Percentiles rank a stretch among this genome's conserved stretches.
These are phyloP conservation scores for Xylaria bambusicola DNA, from an alignment of 495 filamentous ascomycete genomes.

Conservation along the genomic window DNA sequence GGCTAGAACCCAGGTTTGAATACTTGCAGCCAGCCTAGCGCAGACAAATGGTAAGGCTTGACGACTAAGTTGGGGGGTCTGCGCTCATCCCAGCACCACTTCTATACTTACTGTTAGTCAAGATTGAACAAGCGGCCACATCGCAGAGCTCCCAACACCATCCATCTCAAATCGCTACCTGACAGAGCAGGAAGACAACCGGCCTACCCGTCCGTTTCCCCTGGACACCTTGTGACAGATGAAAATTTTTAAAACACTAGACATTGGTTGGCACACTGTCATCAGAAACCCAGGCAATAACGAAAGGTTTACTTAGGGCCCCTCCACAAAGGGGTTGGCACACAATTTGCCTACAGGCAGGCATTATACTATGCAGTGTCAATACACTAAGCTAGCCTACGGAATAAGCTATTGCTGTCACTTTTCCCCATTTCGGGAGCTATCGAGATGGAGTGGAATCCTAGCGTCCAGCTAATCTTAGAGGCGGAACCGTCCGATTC, in stretches of 20 bases:
- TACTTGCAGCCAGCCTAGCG: too few relatives aligned
- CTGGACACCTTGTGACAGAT: neutral
- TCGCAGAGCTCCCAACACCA: neutral
- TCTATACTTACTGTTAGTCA: too few relatives aligned
- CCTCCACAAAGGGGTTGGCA: neutral
- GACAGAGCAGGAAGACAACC: neutral
- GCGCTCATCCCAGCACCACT: neutral
- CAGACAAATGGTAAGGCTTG: too few relatives aligned
- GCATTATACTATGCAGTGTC: too few relatives aligned
- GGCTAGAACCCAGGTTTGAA: too few relatives aligned
- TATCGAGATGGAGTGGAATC: neutral
- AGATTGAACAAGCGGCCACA: neutral
- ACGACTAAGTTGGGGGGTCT: neutral
- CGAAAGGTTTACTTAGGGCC: neutral
- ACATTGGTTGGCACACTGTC: neutral
- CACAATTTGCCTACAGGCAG: too few relatives aligned
- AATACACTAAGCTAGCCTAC: neutral
- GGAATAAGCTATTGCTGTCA: neutral
- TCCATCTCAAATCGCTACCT: neutral
- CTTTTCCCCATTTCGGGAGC: conserved; percentile 17
- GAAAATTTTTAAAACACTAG: neutral
- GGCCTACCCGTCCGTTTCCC: neutral
- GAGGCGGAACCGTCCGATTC: conserved; percentile 9
- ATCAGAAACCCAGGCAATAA: neutral
- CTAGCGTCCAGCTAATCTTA: neutral